phyloP scores from a whole-genome alignment of 345 rosid species.

The Lepidium sativum region DNA sequence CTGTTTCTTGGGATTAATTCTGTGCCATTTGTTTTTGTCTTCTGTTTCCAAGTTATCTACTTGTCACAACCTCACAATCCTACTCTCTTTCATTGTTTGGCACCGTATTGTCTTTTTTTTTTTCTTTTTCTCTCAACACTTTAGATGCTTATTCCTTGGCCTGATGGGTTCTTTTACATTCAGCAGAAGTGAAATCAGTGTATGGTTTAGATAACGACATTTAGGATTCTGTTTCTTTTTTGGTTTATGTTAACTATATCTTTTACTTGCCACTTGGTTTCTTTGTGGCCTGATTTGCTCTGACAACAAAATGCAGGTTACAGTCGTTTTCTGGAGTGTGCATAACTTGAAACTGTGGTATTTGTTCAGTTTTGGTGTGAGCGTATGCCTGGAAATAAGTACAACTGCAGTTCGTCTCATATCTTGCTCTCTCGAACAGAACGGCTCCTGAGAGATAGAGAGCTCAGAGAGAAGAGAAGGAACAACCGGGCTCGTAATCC shows the following conservation, averaged over 20 bases:
- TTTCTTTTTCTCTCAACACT: constrained; percentile 4
- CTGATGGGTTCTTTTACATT: constrained; percentile 18
- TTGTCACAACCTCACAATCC: constrained; percentile 28
- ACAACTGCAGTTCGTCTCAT: constrained; percentile 50
- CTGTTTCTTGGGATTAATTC: constrained; percentile 1
- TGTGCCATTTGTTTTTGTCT: neutral
- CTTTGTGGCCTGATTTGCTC: constrained; percentile 24
- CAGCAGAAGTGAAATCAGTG: constrained; percentile 22
- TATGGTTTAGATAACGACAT: constrained; percentile 14
- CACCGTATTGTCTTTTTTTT: constrained; percentile 13
- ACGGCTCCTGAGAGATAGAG: constrained; percentile 75
- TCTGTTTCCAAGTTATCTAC: neutral
- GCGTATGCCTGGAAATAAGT: constrained; percentile 95
- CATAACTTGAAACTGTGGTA: constrained; percentile 22
- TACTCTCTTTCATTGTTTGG: constrained; percentile 18
- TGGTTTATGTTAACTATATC: neutral
- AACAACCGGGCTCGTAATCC: constrained; percentile 39
- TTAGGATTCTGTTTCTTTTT: neutral
- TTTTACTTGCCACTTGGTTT: constrained; percentile 17
- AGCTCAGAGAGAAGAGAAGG: constrained; percentile 61
- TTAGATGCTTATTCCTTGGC: constrained; percentile 20
- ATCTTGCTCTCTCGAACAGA: constrained; percentile 49
- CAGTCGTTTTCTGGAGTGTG: constrained; percentile 23
- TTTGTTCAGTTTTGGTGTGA: constrained; percentile 35
- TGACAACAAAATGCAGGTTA: constrained; percentile 48